Percentiles rank a stretch among this genome's conserved stretches.
These are phyloP conservation scores for Vaccinium macrocarpon DNA, from an alignment of 148 eudicot species.

Conservation along the genomic window DNA sequence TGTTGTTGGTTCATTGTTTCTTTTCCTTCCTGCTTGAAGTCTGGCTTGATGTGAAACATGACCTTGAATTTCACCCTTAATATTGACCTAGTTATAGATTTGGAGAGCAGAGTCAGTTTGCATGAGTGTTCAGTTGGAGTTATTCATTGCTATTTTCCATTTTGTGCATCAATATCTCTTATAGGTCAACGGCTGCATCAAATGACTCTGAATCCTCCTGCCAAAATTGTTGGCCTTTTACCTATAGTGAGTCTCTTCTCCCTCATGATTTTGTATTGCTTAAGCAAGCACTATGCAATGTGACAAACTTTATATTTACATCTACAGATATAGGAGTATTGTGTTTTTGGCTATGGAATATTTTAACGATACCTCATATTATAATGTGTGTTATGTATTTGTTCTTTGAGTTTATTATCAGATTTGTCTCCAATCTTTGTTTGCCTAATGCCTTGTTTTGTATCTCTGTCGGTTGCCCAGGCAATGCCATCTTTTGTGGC, in stretches of 20 bases:
- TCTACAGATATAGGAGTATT: not conserved
- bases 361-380: not conserved
- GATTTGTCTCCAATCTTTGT: not conserved
- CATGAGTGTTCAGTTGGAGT: not conserved
- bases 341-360: not conserved
- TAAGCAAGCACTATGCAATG: not conserved
- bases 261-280: not conserved
- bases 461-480: constrained; percentile 46
- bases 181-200: constrained; percentile 93
- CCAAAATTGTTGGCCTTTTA: constrained; percentile 43
- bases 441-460: constrained; percentile 7
- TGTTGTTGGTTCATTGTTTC: constrained; percentile 9
- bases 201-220: constrained; percentile 74
- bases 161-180: constrained; percentile 7
- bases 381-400: not conserved
- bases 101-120: not conserved
- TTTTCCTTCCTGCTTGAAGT: not conserved
- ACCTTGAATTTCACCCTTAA: not conserved
- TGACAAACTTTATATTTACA: not conserved
- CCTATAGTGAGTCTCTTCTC: constrained; percentile 58
- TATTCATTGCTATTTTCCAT: not conserved
- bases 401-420: not conserved
- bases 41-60: constrained; percentile 4
- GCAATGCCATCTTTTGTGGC: constrained; percentile 76
- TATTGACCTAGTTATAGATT: not conserved